Evolutionary conservation across 805 yeast genomes (phyloP).

Genomic region (Yarrowia osloensis): DNA sequence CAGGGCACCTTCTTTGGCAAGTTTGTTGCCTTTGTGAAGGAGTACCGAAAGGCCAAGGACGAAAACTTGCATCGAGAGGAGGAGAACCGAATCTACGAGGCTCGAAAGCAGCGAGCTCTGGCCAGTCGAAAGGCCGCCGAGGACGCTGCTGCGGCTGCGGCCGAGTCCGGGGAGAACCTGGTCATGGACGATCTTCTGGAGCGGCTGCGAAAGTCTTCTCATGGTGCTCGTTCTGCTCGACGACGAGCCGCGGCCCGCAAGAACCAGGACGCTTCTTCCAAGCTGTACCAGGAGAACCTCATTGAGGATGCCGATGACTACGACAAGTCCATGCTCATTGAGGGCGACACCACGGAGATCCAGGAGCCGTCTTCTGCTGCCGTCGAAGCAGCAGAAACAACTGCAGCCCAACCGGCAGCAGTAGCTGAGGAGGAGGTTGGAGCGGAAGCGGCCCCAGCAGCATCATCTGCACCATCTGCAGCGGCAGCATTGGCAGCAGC

Average conservation of each 20-base stretch:
- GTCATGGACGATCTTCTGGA: conserved; percentile 88
- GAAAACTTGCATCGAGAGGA: conserved; percentile 83
- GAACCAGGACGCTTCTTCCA: conserved; percentile 51
- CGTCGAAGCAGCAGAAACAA: neutral
- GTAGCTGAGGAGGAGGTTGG: neutral
- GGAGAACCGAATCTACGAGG: conserved; percentile 73
- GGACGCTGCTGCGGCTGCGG: conserved; percentile 38
- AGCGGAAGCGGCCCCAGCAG: neutral
- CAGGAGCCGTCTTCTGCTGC: neutral
- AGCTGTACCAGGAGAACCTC: conserved; percentile 37
- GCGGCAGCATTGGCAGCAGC: neutral
- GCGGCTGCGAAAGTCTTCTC: conserved; percentile 77
- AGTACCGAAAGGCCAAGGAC: conserved; percentile 74
- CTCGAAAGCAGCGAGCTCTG: conserved; percentile 63
- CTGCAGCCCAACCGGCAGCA: neutral
- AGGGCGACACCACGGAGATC: conserved; percentile 3
- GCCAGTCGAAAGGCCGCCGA: conserved; percentile 45
- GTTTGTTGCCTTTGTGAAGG: conserved; percentile 74
- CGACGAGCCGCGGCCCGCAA: conserved; percentile 75
- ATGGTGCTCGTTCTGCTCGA: conserved; percentile 77
- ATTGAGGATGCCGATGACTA: conserved; percentile 28
- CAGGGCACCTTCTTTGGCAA: conserved; percentile 72
- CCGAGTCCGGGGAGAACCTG: conserved; percentile 44
- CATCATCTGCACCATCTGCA: neutral
- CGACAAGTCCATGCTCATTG: conserved; percentile 9